Conservation (phyloP, 306 rosid genomes). For the Canavalia gladiata region DNA sequence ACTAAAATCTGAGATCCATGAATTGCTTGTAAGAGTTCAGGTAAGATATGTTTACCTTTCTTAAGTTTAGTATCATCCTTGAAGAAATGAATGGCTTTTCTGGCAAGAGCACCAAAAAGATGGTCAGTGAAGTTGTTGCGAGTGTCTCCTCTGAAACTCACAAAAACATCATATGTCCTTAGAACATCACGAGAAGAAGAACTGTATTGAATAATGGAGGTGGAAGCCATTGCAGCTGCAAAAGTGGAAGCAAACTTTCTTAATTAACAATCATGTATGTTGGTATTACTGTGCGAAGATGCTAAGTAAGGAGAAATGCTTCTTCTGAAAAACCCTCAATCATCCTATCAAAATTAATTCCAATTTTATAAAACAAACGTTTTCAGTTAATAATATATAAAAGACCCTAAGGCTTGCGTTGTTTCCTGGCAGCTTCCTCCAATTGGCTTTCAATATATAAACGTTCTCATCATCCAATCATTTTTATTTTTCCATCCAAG, state of each 20-base stretch:
- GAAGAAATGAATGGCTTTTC: not conserved
- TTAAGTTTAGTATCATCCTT: not conserved
- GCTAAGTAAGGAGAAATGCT: not conserved
- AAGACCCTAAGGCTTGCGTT: no score
- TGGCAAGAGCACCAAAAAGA: not conserved
- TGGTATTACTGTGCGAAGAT: no score
- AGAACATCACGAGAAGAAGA: not conserved
- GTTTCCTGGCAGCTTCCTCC: no score
- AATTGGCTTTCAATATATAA: no score
- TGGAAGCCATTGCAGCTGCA: not conserved
- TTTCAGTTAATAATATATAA: no score
- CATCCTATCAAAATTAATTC: no score
- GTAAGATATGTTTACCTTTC: not conserved
- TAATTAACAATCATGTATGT: no score
- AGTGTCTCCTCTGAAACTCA: not conserved
- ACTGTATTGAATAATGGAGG: not conserved
- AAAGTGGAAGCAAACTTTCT: no score
- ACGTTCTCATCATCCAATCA: no score
- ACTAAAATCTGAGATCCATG: not conserved
- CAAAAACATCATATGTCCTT: not conserved
- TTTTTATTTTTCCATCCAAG: no score
- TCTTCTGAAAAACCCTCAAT: no score
- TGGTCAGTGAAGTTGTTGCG: not conserved
- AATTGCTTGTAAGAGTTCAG: not conserved
- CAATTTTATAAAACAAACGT: no score